Base-by-base conservation (phyloP, 1,139 yeast species). In the Suzukiozyma palmioleophila region DNA sequence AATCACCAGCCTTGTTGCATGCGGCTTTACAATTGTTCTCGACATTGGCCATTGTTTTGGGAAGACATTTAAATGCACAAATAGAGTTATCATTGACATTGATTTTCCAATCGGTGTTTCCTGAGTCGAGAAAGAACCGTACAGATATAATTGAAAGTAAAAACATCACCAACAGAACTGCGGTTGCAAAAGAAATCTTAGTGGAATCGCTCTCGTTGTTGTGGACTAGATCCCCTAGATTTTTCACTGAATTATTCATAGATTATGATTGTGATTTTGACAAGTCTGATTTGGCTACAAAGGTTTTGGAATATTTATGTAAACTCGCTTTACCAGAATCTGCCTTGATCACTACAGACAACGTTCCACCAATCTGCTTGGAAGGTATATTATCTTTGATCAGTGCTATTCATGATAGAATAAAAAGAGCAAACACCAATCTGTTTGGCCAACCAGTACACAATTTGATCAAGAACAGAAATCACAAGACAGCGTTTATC, bases 181-280 rank as follows among this genome's bases (percentile, higher is more conserved):
- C 74, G 0, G 44, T 59, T 1, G 64, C 75, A 5, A 84, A 92
- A 49, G 98, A 92, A 56, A 72, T 86, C 49, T 71, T 94, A 51
- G 75, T 90, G 32, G 98, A 94, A 58, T 81, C 92, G 12, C 64
- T 92, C 3, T 84, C 96, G 8, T 77, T 88, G 35, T 64, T 92
- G 38, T 84, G 94, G 95, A 77, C 88, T 3, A 77, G 96, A 44
- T 79, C 87, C 0, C 94, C 96, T 1, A 65, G 77, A 3, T 83
- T 88, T 44, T 89, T 90, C 59, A 78, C 90, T 10, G 76, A 79
- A 36, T 61, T 89, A 32, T 92, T 85, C 56, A 81, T 86, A 40
- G 84, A 83, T 43, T 94, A 81, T 56, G 98, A 94, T 60, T 92
- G 97, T 61, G 94, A 89, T 54, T 82, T 89, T 48, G 95, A 89